These are phyloP conservation scores for Platanthera guangdongensis DNA, from an alignment of 106 monocot species.

Conservation along the genomic window DNA sequence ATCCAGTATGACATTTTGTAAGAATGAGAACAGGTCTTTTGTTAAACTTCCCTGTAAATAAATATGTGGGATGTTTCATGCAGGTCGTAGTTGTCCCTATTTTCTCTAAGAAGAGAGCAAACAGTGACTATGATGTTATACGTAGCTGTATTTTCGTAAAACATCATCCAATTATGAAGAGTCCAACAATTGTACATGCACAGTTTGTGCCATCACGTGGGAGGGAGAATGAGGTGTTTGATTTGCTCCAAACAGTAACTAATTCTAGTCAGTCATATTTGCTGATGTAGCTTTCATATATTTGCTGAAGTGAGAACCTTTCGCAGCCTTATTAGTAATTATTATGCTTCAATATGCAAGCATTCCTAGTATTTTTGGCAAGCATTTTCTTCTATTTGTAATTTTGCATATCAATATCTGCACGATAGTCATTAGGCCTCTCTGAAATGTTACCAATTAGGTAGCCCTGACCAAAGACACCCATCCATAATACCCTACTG, in stretches of 20 bases:
- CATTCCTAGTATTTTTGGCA: no score
- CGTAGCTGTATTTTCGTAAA: not conserved
- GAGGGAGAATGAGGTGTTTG: not conserved
- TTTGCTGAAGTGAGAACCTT: not conserved
- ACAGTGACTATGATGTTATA: constrained; percentile 1
- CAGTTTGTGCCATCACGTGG: not conserved
- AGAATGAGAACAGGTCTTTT: constrained; percentile 76
- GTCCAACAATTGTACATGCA: not conserved
- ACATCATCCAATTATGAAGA: not conserved
- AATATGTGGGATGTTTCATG: not conserved
- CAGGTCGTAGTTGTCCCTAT: not conserved
- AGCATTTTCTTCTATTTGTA: no score
- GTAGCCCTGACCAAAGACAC: no score
- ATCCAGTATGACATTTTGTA: constrained; percentile 46
- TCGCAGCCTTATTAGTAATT: not conserved
- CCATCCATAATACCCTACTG: no score
- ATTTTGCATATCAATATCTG: no score
- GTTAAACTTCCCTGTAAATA: constrained; percentile 13
- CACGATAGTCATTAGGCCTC: no score
- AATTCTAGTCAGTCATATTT: not conserved
- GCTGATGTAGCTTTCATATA: not conserved
- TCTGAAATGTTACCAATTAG: no score
- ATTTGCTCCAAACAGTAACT: not conserved
- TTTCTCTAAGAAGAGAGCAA: not conserved
- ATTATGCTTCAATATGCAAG: not conserved